Base-by-base conservation (phyloP, 2,329 filamentous ascomycete genomes). In the Emericellopsis atlantica region DNA sequence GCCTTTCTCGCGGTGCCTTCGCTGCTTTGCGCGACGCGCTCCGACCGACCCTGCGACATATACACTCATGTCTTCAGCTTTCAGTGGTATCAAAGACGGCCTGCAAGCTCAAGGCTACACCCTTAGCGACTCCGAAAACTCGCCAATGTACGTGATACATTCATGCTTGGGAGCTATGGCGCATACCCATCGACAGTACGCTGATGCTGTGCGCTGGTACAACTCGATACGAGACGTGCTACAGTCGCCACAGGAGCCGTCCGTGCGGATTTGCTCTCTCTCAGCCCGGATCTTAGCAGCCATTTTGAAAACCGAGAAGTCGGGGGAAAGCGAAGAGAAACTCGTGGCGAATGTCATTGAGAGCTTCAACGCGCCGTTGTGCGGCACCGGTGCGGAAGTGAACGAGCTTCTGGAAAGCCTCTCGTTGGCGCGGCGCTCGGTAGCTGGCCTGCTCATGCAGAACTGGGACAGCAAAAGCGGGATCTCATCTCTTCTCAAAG, bases 1-100 rank as follows among this genome's bases (percentile, higher is more conserved):
- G 2, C 81, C 82, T 0, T 71, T 85, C 38, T 67, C 71, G 0
- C 74, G 73, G 40, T 87, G 77, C 46, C 49, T 84, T 15, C 62
- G 67, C 9, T 72, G 81, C 1, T 83, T 79, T 48, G 60, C 66
- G 14, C 67, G 80, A 42, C 70, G 81, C 44, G 58, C 62, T 4
- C 48, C 61, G 10, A 50, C 55, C 5, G 54, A 59, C 2, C 54
- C 54, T 2, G 60, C 60, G 4, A 50, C 67, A 10, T 62, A 65
- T 41, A 51, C 59, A 24, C 56, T 59, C 22, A 54, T 60, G 14
- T 44, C 51, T 6, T 41, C 47, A 11, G 49, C 57, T 1, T 62
- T 62, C 36, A 46, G 61, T 2, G 45, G 46, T 2, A 46, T 66
- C 23, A 49, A 52, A 45, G 44, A 49, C 6, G 46, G 59, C 6